Percentiles rank a stretch among this genome's conserved stretches.
These are phyloP conservation scores for Tetrapisispora namnaoensis DNA, from an alignment of 805 yeast species.

Conservation along the genomic window DNA sequence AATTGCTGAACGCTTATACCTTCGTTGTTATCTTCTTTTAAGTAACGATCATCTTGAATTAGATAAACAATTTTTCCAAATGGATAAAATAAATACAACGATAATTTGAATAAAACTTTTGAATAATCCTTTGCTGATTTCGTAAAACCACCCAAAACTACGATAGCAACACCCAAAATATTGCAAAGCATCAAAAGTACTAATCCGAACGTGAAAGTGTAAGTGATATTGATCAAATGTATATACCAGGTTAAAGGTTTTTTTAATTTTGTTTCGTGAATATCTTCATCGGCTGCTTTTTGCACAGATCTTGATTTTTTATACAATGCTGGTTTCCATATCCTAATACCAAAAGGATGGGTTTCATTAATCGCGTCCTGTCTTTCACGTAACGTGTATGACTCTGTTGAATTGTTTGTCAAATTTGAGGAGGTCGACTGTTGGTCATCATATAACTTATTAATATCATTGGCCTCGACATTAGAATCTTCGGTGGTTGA, in stretches of 20 bases:
- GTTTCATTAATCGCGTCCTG: conserved; percentile 95
- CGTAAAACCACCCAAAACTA: conserved; percentile 34
- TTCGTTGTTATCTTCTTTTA: conserved; percentile 79
- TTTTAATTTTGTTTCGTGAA: conserved; percentile 61
- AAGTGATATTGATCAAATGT: conserved; percentile 54
- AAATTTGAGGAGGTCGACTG: conserved; percentile 6
- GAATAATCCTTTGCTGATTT: conserved; percentile 53
- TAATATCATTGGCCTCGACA: not conserved
- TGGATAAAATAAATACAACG: conserved; percentile 68
- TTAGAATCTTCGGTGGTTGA: not conserved
- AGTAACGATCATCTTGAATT: conserved; percentile 66
- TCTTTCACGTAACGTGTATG: conserved; percentile 80
- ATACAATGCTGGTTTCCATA: conserved; percentile 97
- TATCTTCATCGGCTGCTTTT: conserved; percentile 82
- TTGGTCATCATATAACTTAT: not conserved
- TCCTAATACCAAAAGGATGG: conserved; percentile 96
- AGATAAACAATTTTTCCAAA: conserved; percentile 84
- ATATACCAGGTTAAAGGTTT: conserved; percentile 49
- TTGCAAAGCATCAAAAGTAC: conserved; percentile 40
- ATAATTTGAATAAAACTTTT: conserved; percentile 48
- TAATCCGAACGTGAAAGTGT: conserved; percentile 70
- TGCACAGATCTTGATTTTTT: conserved; percentile 90
- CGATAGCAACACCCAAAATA: conserved; percentile 35
- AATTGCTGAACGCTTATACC: conserved; percentile 82
- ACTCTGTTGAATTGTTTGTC: conserved; percentile 48